These are phyloP conservation scores for Acacia concinna DNA, from an alignment of 331 rosid genomes.

Conservation along the genomic window DNA sequence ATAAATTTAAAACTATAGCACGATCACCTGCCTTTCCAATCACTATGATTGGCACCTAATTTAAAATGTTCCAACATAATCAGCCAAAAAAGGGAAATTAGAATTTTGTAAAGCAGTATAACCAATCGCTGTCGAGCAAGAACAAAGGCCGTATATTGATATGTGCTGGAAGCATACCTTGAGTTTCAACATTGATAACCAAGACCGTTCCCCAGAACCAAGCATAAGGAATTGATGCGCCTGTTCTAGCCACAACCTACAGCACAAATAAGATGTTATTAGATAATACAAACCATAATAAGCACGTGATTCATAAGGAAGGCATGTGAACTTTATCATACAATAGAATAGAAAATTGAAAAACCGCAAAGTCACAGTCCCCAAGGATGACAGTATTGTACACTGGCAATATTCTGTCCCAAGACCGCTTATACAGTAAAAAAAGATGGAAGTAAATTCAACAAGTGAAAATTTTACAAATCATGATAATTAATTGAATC, in stretches of 20 bases:
- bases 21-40: not conserved
- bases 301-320: not conserved
- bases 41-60: not conserved
- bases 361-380: not conserved
- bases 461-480: conserved; percentile 12
- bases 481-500: conserved; percentile 23
- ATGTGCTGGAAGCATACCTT: conserved; percentile 53
- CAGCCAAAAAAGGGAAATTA: not conserved
- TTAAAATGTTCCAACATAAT: not conserved
- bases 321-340: conserved; percentile 23
- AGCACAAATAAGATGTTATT: conserved; percentile 30
- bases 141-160: conserved; percentile 21
- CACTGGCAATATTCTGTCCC: conserved; percentile 26
- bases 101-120: conserved; percentile 7
- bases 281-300: not conserved
- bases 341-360: not conserved
- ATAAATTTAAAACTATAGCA: not conserved
- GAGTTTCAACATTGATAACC: conserved; percentile 61
- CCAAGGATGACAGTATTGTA: not conserved
- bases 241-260: conserved; percentile 77
- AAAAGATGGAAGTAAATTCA: not conserved
- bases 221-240: conserved; percentile 48
- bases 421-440: conserved; percentile 5
- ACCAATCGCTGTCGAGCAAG: conserved; percentile 16
- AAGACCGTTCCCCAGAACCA: conserved; percentile 50